These are phyloP conservation scores for Pneumocystis sp. DNA, from an alignment of 1,139 yeast species.

Conservation along the genomic window DNA sequence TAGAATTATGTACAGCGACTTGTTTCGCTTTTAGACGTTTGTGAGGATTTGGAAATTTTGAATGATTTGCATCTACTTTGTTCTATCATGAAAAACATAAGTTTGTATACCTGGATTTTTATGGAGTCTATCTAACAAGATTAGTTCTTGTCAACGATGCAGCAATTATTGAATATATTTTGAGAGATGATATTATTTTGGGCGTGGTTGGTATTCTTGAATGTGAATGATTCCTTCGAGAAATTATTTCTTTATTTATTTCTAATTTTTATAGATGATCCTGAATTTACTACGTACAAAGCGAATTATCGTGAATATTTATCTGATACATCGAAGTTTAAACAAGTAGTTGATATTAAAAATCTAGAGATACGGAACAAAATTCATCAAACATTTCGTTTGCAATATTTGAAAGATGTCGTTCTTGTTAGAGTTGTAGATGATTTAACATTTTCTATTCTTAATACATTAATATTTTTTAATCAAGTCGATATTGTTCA, in stretches of 20 bases:
- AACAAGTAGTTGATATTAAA: slow-evolving; percentile 54
- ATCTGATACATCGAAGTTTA: slow-evolving; percentile 43
- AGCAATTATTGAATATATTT: slow-evolving; percentile 47
- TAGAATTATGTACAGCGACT: slow-evolving; percentile 38
- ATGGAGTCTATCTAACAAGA: not conserved
- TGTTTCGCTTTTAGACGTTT: slow-evolving; percentile 36
- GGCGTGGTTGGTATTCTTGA: slow-evolving; percentile 74
- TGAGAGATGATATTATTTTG: slow-evolving; percentile 45
- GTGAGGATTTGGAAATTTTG: slow-evolving; percentile 40
- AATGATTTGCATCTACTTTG: slow-evolving; percentile 48
- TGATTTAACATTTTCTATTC: slow-evolving; percentile 54
- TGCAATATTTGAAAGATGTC: slow-evolving; percentile 73
- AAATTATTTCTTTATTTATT: not conserved
- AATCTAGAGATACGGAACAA: slow-evolving; percentile 36
- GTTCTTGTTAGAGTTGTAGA: slow-evolving; percentile 69
- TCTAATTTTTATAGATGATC: slow-evolving; percentile 36
- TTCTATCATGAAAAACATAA: slow-evolving; percentile 47
- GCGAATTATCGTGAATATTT: slow-evolving; percentile 65
- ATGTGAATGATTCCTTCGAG: slow-evolving; percentile 20
- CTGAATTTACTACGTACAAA: slow-evolving; percentile 62
- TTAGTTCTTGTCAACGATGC: slow-evolving; percentile 53
- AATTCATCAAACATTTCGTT: slow-evolving; percentile 58
- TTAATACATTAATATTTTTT: slow-evolving; percentile 49
- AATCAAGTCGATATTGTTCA: slow-evolving; percentile 60
- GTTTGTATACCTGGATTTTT: slow-evolving; percentile 1